Evolutionary conservation across 331 rosid genomes (phyloP).

Genomic region (Malus hybrid): DNA sequence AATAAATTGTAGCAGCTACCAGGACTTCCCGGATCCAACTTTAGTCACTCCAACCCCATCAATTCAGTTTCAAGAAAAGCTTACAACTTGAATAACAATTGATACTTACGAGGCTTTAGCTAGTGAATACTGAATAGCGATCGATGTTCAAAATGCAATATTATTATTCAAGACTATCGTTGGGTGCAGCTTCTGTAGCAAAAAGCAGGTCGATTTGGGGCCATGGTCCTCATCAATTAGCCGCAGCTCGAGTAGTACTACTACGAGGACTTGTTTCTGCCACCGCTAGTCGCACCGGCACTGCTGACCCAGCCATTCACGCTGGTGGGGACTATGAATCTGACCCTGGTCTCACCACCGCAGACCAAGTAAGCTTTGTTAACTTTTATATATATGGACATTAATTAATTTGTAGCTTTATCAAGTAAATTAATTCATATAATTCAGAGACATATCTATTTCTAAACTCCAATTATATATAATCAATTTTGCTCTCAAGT

Average conservation of each 20-base stretch:
- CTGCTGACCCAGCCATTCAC: conserved; percentile 61
- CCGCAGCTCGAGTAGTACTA: neutral
- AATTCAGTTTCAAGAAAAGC: neutral
- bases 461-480: neutral
- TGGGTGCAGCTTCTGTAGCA: neutral
- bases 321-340: conserved; percentile 42
- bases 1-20: neutral
- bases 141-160: neutral
- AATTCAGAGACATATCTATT: too few species aligned
- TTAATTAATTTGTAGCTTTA: too few species aligned
- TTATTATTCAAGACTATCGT: neutral
- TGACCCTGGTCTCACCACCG: conserved; percentile 27
- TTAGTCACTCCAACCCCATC: neutral
- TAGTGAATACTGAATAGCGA: neutral
- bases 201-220: neutral
- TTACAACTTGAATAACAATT: neutral
- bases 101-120: neutral
- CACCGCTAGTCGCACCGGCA: conserved; percentile 37
- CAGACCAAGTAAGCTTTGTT: conserved; percentile 26
- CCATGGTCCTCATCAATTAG: neutral
- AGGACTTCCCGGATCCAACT: neutral
- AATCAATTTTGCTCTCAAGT: neutral
- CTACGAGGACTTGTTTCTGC: conserved; percentile 25
- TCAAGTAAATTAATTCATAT: too few species aligned
- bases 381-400: too few species aligned